Percentiles rank a stretch among this genome's conserved stretches.
These are phyloP conservation scores for Umbelopsis isabellina DNA, from an alignment of 192 early-diverging fungal species.

Conservation along the genomic window DNA sequence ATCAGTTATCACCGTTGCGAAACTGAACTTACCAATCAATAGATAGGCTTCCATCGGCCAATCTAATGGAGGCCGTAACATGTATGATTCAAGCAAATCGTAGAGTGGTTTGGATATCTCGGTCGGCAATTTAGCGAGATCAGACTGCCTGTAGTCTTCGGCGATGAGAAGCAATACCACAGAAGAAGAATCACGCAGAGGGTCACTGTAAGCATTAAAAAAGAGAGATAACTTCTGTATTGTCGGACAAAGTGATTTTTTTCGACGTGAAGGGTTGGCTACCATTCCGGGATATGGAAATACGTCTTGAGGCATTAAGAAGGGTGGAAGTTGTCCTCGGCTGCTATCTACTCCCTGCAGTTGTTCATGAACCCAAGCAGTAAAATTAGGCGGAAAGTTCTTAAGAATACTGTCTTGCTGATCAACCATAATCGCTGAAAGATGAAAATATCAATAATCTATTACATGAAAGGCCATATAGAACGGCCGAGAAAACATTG, in stretches of 20 bases:
- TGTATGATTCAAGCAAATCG: conserved; percentile 6
- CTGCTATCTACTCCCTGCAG: not conserved
- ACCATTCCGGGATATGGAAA: conserved; percentile 21
- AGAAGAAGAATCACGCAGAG: not conserved
- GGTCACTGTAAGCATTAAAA: not conserved
- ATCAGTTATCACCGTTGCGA: not conserved
- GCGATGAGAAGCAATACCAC: not conserved
- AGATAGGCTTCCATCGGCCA: conserved; percentile 7
- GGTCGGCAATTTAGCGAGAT: not conserved
- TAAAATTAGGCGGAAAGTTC: conserved; percentile 1
- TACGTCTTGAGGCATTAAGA: conserved; percentile 2
- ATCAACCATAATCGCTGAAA: not conserved
- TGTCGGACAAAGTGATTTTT: not conserved
- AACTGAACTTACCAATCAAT: conserved; percentile 10
- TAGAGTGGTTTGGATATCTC: conserved; percentile 5
- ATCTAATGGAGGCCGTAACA: not conserved
- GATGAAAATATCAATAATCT: not conserved
- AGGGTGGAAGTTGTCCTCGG: conserved; percentile 4
- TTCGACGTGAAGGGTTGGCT: conserved; percentile 2
- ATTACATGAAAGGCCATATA: too few relatives aligned
- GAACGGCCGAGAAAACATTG: too few relatives aligned
- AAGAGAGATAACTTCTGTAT: not conserved
- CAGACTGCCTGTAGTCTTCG: not conserved
- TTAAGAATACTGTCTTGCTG: not conserved
- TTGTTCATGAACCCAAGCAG: conserved; percentile 7